Conservation (phyloP, 169 alveolate species). For the Plasmodium ovale region DNA sequence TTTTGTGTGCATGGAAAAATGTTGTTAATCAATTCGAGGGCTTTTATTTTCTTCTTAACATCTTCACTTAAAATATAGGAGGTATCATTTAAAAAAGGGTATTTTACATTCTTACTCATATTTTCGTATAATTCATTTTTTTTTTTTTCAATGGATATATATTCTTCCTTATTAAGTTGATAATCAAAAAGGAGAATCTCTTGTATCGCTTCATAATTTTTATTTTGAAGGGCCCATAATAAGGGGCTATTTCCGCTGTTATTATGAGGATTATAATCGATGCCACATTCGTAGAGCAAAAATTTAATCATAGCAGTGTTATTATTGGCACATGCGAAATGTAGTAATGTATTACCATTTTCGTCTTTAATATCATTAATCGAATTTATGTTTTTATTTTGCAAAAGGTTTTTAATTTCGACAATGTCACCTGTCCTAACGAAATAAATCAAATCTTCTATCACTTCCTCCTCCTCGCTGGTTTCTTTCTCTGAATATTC, state of each 20-base stretch:
- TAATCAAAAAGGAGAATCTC: conserved; percentile 80
- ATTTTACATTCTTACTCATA: conserved; percentile 2
- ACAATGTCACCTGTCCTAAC: conserved; percentile 56
- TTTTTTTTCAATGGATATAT: conserved; percentile 30
- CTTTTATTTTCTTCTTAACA: conserved; percentile 42
- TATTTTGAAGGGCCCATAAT: conserved; percentile 86
- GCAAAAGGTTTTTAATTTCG: conserved; percentile 38
- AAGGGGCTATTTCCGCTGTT: conserved; percentile 84
- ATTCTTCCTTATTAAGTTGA: conserved; percentile 72
- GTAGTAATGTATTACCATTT: conserved; percentile 80
- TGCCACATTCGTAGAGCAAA: conserved; percentile 78
- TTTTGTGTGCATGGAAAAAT: not conserved
- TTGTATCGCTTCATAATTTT: conserved; percentile 78
- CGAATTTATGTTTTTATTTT: conserved; percentile 48
- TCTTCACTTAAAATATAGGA: conserved; percentile 3
- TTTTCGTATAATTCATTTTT: conserved; percentile 44
- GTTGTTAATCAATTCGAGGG: conserved; percentile 10
- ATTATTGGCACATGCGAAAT: conserved; percentile 84
- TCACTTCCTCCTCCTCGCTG: not conserved
- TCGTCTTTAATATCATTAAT: conserved; percentile 68
- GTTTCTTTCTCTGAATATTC: not conserved
- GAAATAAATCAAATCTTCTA: conserved; percentile 60
- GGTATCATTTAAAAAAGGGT: not conserved
- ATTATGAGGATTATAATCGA: conserved; percentile 78
- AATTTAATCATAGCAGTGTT: conserved; percentile 78